Evolutionary conservation across 2,329 filamentous ascomycete species (phyloP).

Genomic region (Neonectria sp.): DNA sequence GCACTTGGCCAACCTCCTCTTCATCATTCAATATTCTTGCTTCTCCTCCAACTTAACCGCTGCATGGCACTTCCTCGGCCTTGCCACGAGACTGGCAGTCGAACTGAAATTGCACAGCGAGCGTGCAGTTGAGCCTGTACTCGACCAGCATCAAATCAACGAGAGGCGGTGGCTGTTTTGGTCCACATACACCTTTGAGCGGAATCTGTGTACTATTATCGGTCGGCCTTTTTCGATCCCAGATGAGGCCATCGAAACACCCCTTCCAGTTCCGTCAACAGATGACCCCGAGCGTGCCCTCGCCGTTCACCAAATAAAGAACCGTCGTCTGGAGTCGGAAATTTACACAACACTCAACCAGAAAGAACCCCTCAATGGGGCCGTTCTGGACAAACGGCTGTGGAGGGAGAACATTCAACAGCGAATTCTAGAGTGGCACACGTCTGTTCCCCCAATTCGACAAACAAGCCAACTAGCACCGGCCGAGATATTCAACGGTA

Average conservation of each 20-base stretch:
- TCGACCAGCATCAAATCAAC: neutral
- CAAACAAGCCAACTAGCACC: slow-evolving; percentile 40
- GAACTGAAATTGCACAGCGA: slow-evolving; percentile 34
- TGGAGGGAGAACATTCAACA: slow-evolving; percentile 42
- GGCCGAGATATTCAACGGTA: slow-evolving; percentile 40
- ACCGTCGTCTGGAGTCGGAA: slow-evolving; percentile 45
- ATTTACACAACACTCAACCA: slow-evolving; percentile 42
- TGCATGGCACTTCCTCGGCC: slow-evolving; percentile 39
- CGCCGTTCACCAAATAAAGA: slow-evolving; percentile 41
- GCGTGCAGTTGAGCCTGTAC: neutral
- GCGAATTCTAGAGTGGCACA: slow-evolving; percentile 39
- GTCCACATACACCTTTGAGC: slow-evolving; percentile 38
- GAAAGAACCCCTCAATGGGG: slow-evolving; percentile 26
- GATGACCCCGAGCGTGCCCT: slow-evolving; percentile 21
- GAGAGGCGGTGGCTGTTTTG: slow-evolving; percentile 31
- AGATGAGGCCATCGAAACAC: slow-evolving; percentile 35
- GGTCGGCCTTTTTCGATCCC: slow-evolving; percentile 36
- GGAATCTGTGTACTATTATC: slow-evolving; percentile 33
- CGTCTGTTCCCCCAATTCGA: slow-evolving; percentile 24
- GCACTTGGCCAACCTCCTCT: slow-evolving; percentile 33
- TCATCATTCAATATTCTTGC: slow-evolving; percentile 34
- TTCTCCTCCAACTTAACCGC: slow-evolving; percentile 36
- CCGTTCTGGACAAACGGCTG: slow-evolving; percentile 21
- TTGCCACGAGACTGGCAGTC: slow-evolving; percentile 32
- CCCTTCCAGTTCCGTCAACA: slow-evolving; percentile 13